A percentile compares a stretch with the other conserved stretches of the same genome.
These are phyloP conservation scores for Phlyctochytrium bullatum DNA, from an alignment of 192 early-diverging fungal genomes.

Conservation along the genomic window DNA sequence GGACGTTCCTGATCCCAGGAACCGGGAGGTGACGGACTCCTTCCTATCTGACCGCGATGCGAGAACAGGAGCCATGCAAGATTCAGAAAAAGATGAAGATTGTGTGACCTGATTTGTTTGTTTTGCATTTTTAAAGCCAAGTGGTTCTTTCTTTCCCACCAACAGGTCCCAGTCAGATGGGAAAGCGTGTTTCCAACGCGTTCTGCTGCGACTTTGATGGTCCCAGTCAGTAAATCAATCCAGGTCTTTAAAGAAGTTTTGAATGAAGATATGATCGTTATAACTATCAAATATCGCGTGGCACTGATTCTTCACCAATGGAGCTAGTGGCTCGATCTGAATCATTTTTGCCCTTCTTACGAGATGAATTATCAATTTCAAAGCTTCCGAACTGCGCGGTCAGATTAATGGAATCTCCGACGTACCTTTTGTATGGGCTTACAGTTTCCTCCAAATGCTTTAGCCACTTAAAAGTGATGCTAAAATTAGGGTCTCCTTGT, in stretches of 20 bases:
- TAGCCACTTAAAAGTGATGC: conserved; percentile 29
- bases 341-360: conserved; percentile 22
- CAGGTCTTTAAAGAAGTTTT: conserved; percentile 8
- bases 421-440: conserved; percentile 13
- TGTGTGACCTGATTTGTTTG: too few species aligned
- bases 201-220: too few species aligned
- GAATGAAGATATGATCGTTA: conserved; percentile 2
- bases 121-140: too few species aligned
- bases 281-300: conserved; percentile 11
- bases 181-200: too few species aligned
- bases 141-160: too few species aligned
- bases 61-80: not conserved
- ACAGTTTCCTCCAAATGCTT: conserved; percentile 35
- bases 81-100: not conserved
- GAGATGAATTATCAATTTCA: conserved; percentile 23
- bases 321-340: conserved; percentile 22
- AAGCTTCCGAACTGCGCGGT: conserved; percentile 11
- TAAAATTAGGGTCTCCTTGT: conserved; percentile 29
- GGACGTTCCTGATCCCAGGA: conserved; percentile 85
- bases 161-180: too few species aligned
- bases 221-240: too few species aligned
- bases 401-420: not conserved
- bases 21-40: conserved; percentile 85
- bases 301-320: conserved; percentile 15
- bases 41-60: conserved; percentile 23